Percentiles rank a stretch among this genome's conserved stretches.
These are phyloP conservation scores for Acorus gramineus DNA, from an alignment of 106 monocot species.

Conservation along the genomic window DNA sequence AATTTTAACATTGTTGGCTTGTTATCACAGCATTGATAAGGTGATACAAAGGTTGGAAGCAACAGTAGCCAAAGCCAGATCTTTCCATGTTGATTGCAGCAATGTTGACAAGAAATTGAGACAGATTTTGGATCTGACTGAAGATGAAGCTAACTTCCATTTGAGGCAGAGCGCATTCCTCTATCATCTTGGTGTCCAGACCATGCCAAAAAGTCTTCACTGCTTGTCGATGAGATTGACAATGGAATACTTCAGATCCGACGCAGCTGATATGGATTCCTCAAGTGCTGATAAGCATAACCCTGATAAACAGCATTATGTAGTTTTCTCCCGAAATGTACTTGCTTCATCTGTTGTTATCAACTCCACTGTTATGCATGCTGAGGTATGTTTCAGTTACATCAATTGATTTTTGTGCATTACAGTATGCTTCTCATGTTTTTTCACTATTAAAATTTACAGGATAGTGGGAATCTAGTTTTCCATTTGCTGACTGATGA, in stretches of 20 bases:
- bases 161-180: constrained; percentile 70
- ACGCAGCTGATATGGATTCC: constrained; percentile 14
- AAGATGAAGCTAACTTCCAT: constrained; percentile 64
- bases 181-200: constrained; percentile 56
- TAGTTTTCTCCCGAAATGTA: constrained; percentile 47
- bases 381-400: constrained; percentile 25
- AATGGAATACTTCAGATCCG: constrained; percentile 41
- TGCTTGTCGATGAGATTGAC: constrained; percentile 59
- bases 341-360: constrained; percentile 45
- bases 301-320: constrained; percentile 34
- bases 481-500: constrained; percentile 72
- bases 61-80: constrained; percentile 40
- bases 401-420: neutral
- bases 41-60: constrained; percentile 48
- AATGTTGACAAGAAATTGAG: constrained; percentile 61
- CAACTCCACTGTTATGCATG: constrained; percentile 49
- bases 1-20: neutral
- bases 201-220: constrained; percentile 58
- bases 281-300: constrained; percentile 24
- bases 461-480: constrained; percentile 51
- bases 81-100: constrained; percentile 32
- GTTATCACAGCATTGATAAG: constrained; percentile 26
- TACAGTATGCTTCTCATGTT: neutral
- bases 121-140: constrained; percentile 53
- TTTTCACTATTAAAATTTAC: neutral